Evolutionary conservation across 352 stramenopile genomes (phyloP), one percentile per base, ranked within the genome.

Genomic region (Phytophthora pisi): DNA sequence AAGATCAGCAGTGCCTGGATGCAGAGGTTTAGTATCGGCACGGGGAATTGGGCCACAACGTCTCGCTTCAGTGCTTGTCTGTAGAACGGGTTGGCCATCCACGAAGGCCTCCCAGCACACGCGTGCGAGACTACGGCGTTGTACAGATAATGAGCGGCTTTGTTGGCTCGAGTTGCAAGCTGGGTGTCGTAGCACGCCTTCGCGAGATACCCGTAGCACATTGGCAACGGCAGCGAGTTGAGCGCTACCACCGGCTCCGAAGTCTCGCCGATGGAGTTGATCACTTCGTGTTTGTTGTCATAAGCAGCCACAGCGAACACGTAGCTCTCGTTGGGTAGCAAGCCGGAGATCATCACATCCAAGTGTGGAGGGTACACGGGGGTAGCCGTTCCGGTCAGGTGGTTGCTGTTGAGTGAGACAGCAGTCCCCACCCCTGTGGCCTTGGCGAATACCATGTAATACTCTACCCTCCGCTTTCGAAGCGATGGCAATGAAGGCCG

Each of bases 371-470:
- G 49, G 30, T 80, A 79, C 5, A 95, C 53, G 0, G 81, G 79
- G 47, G 74, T 62, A 5, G 84, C 86, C 0, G 86, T 94, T 15
- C 89, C 89, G 15, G 84, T 62, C 0, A 85, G 80, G 10, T 79
- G 74, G 16, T 77, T 81, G 64, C 90, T 97, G 40, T 79, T 96
- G 23, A 94, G 62, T 0, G 88, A 94, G 5, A 96, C 86, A 50
- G 81, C 79, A 5, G 87, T 97, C 0, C 89, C 88, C 10, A 78
- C 85, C 0, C 88, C 87, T 0, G 74, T 76, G 0, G 78, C 61
- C 51, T 97, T 95, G 1, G 79, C 86, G 50, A 90, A 96, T 11
- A 93, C 68, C 79, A 92, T 92, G 51, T 95, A 93, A 46, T 90
- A 92, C 9, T 68, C 59, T 10, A 93, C 72, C 1, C 58, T 43